phyloP scores from a whole-genome alignment of 805 yeast genomes.

The Candida ovalis region DNA sequence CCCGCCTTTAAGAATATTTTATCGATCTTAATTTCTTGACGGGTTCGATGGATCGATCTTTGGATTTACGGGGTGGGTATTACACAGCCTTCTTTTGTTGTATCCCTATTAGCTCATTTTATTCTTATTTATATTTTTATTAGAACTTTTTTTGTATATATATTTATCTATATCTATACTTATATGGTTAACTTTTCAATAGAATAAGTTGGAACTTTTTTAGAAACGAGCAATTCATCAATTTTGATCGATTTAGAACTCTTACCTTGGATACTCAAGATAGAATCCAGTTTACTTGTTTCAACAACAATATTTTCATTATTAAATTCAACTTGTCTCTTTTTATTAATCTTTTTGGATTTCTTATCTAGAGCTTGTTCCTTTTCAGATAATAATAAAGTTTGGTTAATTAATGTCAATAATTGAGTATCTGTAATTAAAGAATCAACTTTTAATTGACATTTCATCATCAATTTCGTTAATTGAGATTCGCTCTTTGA shows the following conservation, averaged over 20 bases:
- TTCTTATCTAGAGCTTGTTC: conserved; percentile 10
- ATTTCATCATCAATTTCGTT: conserved; percentile 42
- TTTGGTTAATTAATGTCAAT: conserved; percentile 46
- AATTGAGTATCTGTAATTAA: conserved; percentile 39
- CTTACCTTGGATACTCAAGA: conserved; percentile 23
- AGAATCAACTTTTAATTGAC: conserved; percentile 34
- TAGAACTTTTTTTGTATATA: no score
- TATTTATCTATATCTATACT: neutral
- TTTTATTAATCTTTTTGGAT: conserved; percentile 15
- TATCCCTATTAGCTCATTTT: no score
- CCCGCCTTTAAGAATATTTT: no score
- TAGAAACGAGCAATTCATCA: conserved; percentile 28
- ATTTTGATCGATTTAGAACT: conserved; percentile 21
- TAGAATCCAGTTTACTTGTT: conserved; percentile 21
- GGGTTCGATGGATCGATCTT: no score
- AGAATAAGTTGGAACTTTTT: conserved; percentile 51
- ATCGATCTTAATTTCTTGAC: no score
- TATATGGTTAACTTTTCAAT: conserved; percentile 45
- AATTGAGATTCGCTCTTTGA: conserved; percentile 45
- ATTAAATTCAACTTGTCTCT: conserved; percentile 29
- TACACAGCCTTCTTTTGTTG: no score
- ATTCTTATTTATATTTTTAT: neutral
- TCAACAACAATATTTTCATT: conserved; percentile 25
- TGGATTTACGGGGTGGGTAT: no score
- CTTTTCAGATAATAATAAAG: conserved; percentile 28